Evolutionary conservation across 805 yeast species (phyloP), one percentile per base, ranked within the genome.

Genomic region (Starmerella stigmatis): DNA sequence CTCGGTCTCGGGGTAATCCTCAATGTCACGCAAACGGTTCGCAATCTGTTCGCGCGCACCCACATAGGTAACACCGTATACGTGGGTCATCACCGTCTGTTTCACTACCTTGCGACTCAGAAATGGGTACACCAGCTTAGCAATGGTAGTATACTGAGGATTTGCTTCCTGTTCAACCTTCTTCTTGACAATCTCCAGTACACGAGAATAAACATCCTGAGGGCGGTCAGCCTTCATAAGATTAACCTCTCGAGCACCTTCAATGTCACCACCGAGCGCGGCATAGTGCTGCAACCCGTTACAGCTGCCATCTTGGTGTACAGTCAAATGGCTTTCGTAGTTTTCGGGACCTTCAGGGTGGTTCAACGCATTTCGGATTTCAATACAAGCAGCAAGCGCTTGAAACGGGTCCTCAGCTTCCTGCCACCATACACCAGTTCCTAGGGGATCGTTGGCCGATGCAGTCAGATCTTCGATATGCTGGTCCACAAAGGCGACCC

Each of bases 1-100:
- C 45, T 68, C 67, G 12, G 66, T 72, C 13, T 60, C 61, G 20
- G 72, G 75, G 44, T 74, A 67, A 20, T 69, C 75, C 46, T 74
- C 76, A 42, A 75, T 63, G 40, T 76, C 79, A 25, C 73, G 74
- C 45, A 89, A 66, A 59, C 88, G 88, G 57, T 79, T 82, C 46
- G 77, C 75, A 57, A 89, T 86, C 65, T 89, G 98, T 3, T 79
- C 80, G 15, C 85, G 76, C 0, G 97, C 98, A 15, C 98, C 98
- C 50, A 85, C 74, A 60, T 75, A 86, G 0, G 98, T 89, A 11
- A 89, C 98, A 57, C 98, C 98, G 60, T 89, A 89, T 29, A 89
- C 98, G 58, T 86, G 88, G 0, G 98, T 89, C 98, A 89, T 89
- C 21, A 89, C 97, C 0, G 98, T 86, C 62, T 89, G 98, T 60